Base-by-base conservation (phyloP, 192 early-diverging fungal species). In the Phlyctochytrium arcticum region DNA sequence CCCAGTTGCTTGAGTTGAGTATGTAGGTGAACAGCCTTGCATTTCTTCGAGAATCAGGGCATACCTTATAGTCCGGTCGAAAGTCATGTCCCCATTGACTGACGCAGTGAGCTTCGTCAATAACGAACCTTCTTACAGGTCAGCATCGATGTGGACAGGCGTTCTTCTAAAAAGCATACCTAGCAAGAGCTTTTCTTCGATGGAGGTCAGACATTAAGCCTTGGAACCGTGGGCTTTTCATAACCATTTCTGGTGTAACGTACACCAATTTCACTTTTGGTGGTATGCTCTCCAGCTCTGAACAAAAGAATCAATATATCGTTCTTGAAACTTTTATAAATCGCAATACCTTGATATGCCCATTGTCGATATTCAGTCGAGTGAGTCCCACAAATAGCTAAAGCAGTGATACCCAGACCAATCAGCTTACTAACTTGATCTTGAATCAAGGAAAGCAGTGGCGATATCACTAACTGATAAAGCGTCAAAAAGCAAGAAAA, bases 11-110 rank as follows among this genome's bases (percentile, higher is more conserved):
- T n/a, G 34, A 6, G 15, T 33, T n/a, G 49, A 36, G 39, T n/a
- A n/a, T n/a, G n/a, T n/a, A n/a, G n/a, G n/a, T n/a, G n/a, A n/a
- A n/a, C n/a, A n/a, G n/a, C n/a, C n/a, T n/a, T n/a, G n/a, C n/a
- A n/a, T n/a, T n/a, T n/a, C n/a, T n/a, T n/a, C n/a, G n/a, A 56
- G 31, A 31, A 9, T 3, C 12, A 19, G 36, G 36, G 57, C 21
- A 19, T 35, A 70, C 81, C 69, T 89, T 94, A 64, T 94, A 96
- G 65, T 94, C 92, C 0, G 90, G 88, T 33, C 96, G 87, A 76
- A 99, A 99, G 70, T 99, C 95, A 61, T 98, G 96, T 12, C 96
- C 96, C 96, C 93, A 95, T 53, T 96, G 92, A 48, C 88, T 91
- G 17, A 96, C 76, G 68, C 96, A 99, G 66, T 99, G 96, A 2